Conservation (phyloP, 2,329 filamentous ascomycete genomes). For the Elsinoe perseae region DNA sequence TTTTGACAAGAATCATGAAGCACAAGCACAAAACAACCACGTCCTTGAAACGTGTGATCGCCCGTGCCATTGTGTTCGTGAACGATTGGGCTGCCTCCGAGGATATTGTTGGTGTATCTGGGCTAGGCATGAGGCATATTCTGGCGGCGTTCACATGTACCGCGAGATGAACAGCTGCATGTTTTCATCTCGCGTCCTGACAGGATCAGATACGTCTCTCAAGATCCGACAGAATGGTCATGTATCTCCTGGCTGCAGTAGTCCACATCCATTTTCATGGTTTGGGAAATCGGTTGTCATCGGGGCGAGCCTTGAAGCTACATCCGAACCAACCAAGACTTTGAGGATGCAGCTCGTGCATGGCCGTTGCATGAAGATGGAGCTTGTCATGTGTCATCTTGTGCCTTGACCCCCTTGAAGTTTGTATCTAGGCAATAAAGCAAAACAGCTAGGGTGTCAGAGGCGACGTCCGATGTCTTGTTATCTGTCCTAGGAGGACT, state of each 20-base stretch:
- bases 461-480: background rate
- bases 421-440: background rate
- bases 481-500: background rate
- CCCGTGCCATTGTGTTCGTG: background rate
- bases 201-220: background rate
- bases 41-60: conserved; percentile 12
- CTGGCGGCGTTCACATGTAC: background rate
- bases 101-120: background rate
- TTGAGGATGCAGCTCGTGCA: background rate
- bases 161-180: background rate
- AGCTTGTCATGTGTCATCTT: conserved; percentile 1
- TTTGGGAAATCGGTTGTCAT: background rate
- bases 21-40: background rate
- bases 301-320: conserved; percentile 5
- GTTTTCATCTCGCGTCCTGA: background rate
- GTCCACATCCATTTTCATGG: background rate
- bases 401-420: background rate
- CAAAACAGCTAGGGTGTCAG: background rate
- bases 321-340: conserved; percentile 6
- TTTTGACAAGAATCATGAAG: background rate
- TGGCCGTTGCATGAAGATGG: background rate
- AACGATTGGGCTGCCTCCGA: background rate
- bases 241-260: conserved; percentile 5
- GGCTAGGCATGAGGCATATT: background rate
- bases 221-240: background rate